Base-by-base conservation (phyloP, 768 basidiomycete genomes). In the Coprinellus aureogranulatus region DNA sequence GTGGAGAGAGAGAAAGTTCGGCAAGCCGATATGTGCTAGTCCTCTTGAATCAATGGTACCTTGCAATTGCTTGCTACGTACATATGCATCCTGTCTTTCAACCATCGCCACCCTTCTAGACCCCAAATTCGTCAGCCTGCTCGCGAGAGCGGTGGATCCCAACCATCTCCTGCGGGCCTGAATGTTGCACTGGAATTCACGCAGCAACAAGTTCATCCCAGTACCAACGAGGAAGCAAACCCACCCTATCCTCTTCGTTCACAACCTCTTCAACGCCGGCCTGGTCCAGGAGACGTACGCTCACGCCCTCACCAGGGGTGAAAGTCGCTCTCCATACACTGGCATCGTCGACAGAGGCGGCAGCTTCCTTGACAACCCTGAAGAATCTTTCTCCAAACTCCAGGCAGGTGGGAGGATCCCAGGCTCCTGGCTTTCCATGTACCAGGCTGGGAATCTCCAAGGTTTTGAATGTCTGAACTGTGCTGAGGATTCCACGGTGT, bases 191-290 rank as follows among this genome's bases (percentile, higher is more conserved):
- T 6, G 14, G 34, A 6, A 34, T 34, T 6, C 34, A n/a, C n/a
- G n/a, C 34, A 34, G 34, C 34, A 6, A 14, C 14, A 6, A 75
- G 60, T 63, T 78, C 75, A 18, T 77, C 68, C 79, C 79, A 88
- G 69, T 86, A 92, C 86, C 86, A 88, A 60, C 70, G 75, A 10
- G 91, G 91, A 40, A 93, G 65, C 62, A 93, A 89, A n/a, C 92
- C 91, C 22, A 90, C 79, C 49, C 91, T 74, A 53, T 89, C 87
- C 69, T 91, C 89, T 4, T 82, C 84, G 23, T 75, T 81, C 57
- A 72, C 73, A 1, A 90, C 88, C 18, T 89, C 89, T 45, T 71
- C 75, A 28, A 84, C 71, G 10, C 75, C 84, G 47, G 64, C 68
- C 3, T 71, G 67, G 58, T 81, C 81, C 34, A 94, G 74, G 47